These are phyloP conservation scores for Lipomyces sp. DNA, from an alignment of 805 yeast species.

Conservation along the genomic window DNA sequence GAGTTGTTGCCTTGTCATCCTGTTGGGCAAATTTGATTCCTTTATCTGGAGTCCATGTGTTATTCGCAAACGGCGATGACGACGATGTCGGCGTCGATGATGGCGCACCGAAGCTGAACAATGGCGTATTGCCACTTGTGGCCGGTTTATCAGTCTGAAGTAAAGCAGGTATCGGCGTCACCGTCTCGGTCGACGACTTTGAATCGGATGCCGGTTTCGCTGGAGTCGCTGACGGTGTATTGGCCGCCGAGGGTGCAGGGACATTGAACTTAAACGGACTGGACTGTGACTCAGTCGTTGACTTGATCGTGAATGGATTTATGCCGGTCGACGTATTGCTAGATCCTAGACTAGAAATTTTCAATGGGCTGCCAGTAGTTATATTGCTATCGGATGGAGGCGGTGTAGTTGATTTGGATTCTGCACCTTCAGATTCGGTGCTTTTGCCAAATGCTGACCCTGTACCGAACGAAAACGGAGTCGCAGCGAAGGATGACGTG, in stretches of 20 bases:
- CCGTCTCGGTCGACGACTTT: not conserved
- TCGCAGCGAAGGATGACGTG: not conserved
- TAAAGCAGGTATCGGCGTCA: conserved; percentile 22
- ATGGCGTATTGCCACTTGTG: conserved; percentile 23
- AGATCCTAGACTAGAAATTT: conserved; percentile 24
- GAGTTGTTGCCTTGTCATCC: conserved; percentile 2
- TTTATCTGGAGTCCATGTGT: conserved; percentile 45
- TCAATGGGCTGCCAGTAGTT: conserved; percentile 23
- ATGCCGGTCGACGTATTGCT: conserved; percentile 9
- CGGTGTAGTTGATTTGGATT: conserved; percentile 15
- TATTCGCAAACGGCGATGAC: conserved; percentile 18
- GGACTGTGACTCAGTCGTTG: not conserved
- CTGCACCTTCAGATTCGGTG: not conserved
- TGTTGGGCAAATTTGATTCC: conserved; percentile 43
- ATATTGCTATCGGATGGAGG: conserved; percentile 16
- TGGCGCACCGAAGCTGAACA: conserved; percentile 6
- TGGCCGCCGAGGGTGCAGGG: conserved; percentile 21
- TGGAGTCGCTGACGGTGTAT: not conserved
- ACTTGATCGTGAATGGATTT: not conserved
- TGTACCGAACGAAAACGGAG: conserved; percentile 9
- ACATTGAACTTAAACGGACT: conserved; percentile 32
- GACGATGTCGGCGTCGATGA: not conserved
- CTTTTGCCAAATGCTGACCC: not conserved
- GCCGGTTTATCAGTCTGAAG: conserved; percentile 7
- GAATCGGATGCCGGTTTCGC: not conserved